phyloP scores from a whole-genome alignment of 441 rosid genomes.

The Hura crepitans region DNA sequence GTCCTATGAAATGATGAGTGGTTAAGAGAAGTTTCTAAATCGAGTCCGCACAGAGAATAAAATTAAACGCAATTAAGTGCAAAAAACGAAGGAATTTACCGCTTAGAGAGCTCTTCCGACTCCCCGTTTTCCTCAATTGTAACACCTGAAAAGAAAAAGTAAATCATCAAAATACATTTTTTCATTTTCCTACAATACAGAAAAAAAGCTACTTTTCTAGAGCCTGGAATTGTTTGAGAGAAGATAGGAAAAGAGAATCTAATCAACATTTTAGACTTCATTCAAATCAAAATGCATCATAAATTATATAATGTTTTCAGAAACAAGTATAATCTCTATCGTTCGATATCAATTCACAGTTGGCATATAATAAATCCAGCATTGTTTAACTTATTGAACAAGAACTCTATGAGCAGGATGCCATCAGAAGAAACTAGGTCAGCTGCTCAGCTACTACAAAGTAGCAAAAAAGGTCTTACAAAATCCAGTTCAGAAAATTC shows the following conservation, averaged over 20 bases:
- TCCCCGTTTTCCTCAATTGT: slow-evolving; percentile 34
- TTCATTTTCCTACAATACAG: background rate
- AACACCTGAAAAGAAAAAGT: slow-evolving; percentile 25
- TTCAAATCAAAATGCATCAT: background rate
- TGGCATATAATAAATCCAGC: background rate
- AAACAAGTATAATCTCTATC: background rate
- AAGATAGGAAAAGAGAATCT: background rate
- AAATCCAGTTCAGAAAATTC: background rate
- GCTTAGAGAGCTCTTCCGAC: slow-evolving; percentile 47
- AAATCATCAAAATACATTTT: background rate
- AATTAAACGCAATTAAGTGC: background rate
- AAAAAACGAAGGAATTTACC: slow-evolving; percentile 23
- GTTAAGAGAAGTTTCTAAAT: background rate
- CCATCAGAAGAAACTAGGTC: background rate
- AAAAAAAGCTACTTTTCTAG: background rate
- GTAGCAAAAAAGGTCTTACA: background rate
- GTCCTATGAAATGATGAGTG: slow-evolving; percentile 42
- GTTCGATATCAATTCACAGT: background rate
- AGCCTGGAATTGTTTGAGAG: background rate
- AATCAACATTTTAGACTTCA: background rate
- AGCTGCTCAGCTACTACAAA: background rate
- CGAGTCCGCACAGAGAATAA: background rate
- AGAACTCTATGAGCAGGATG: slow-evolving; percentile 1
- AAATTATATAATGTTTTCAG: background rate
- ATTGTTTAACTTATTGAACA: background rate